Evolutionary conservation across 768 basidiomycete species (phyloP).

Genomic region (Boletus reticulatus): DNA sequence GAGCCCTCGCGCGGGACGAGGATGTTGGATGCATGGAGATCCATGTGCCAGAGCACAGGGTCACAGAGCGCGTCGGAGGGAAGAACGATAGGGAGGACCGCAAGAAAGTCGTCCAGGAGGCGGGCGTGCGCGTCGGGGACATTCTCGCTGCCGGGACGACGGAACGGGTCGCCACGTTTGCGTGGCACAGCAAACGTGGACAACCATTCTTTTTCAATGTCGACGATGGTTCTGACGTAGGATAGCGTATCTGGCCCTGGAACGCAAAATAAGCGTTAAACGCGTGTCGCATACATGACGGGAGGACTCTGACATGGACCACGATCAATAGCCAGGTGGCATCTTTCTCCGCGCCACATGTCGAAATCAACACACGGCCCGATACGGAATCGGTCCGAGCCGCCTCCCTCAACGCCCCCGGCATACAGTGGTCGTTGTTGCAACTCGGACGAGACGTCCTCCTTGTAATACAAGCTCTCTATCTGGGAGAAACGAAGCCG

Average conservation of each 20-base stretch:
- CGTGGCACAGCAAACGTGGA: slow-evolving; percentile 1
- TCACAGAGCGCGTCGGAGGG: slow-evolving; percentile 2
- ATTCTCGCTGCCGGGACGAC: background rate
- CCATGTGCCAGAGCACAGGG: slow-evolving; percentile 15
- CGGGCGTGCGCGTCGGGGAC: slow-evolving; percentile 4
- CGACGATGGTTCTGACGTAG: background rate
- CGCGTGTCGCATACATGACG: background rate
- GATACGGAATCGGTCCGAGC: slow-evolving; percentile 17
- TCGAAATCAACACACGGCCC: slow-evolving; percentile 9
- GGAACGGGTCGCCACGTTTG: background rate
- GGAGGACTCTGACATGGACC: slow-evolving; percentile 34
- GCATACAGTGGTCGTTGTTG: slow-evolving; percentile 12
- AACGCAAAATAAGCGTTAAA: background rate
- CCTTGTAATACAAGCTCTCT: slow-evolving; percentile 37
- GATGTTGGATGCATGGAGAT: slow-evolving; percentile 13
- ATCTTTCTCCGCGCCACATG: slow-evolving; percentile 31
- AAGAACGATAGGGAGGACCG: background rate
- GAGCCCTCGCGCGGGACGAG: slow-evolving; percentile 4
- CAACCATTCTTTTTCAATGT: background rate
- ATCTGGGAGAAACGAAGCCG: slow-evolving; percentile 26
- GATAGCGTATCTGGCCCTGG: slow-evolving; percentile 1
- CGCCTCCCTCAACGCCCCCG: slow-evolving; percentile 31
- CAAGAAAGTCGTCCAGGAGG: slow-evolving; percentile 12
- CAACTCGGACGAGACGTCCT: slow-evolving; percentile 18
- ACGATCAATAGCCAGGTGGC: slow-evolving; percentile 21